Evolutionary conservation across 768 basidiomycete genomes (phyloP), one percentile per base, ranked within the genome.

Genomic region (Termitomyces sp.): DNA sequence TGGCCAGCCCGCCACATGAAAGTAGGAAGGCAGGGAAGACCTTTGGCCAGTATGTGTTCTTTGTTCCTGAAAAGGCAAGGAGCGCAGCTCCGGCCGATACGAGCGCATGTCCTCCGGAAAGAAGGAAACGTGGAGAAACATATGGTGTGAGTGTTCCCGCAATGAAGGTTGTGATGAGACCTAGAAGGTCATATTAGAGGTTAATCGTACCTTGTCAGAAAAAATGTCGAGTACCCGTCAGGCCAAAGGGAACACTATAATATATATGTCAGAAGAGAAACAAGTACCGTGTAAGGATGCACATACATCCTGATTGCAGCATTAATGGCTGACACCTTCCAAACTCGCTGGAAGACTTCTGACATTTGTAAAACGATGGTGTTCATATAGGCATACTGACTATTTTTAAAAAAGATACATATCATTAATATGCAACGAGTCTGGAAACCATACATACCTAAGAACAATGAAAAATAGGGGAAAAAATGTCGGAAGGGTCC

Each of bases 1-100:
- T 62, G 68, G 77, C 75, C 2, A 68, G 62, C 2, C 81, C 81
- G 14, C 68, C 65, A 21, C 73, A 71, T 10, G 77, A 75, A 32
- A 82, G 47, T 31, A 70, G 59, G 61, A 82, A 77, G 14, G 72
- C 80, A 17, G 82, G 79, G 58, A 82, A 75, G 45, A 76, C 66
- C 55, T 69, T 67, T 0, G 59, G 38, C 80, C 77, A 82, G 62
- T 82, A 82, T 47, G 71, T 64, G 17, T 68, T 68, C 9, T 73
- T 69, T 7, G 55, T 61, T 53, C 74, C 72, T 0, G 73, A 75
- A 35, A 75, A 64, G 3, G 75, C 69, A 35, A 82, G 65, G 10
- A 82, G 63, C 34, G 66, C 53, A 6, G 76, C 77, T 27, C 74
- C 71, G 6, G 69, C 57, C 27, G 74, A 58, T 43, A 75, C 62